A percentile compares a stretch with the other conserved stretches of the same genome.
These are phyloP conservation scores for Malassezia yamatoensis DNA, from an alignment of 1,284 basidiomycete genomes.

Conservation along the genomic window DNA sequence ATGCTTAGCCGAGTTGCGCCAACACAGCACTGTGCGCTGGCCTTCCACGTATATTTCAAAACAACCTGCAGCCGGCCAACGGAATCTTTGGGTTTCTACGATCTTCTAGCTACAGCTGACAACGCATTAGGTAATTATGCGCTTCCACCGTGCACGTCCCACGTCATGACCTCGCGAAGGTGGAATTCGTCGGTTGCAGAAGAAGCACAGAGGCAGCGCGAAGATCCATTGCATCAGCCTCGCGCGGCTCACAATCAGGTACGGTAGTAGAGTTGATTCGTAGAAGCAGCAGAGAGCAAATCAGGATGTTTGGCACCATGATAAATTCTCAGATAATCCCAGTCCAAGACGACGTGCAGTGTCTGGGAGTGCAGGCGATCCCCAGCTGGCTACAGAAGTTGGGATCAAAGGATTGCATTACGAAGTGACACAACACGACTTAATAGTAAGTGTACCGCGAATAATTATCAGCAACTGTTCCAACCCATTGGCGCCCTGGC, in stretches of 20 bases:
- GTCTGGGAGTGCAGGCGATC: not conserved
- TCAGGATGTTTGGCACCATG: slow-evolving; percentile 4
- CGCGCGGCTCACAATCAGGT: not conserved
- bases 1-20: not conserved
- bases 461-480: not conserved
- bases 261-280: not conserved
- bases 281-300: not conserved
- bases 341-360: not conserved
- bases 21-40: not conserved
- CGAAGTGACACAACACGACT: not conserved
- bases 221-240: not conserved
- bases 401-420: slow-evolving; percentile 3
- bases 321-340: not conserved
- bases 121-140: not conserved
- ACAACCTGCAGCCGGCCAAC: not conserved
- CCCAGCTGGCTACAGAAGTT: slow-evolving; percentile 1
- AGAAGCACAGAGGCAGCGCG: not conserved
- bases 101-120: slow-evolving; percentile 13
- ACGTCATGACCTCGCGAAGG: slow-evolving; percentile 5
- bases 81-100: slow-evolving; percentile 16
- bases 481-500: not conserved
- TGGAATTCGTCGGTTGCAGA: slow-evolving; percentile 4
- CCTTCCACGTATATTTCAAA: slow-evolving; percentile 14
- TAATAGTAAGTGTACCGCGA: not conserved
- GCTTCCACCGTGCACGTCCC: not conserved